phyloP scores from a whole-genome alignment of 2,329 filamentous ascomycete species.

The Daldinia sp. region DNA sequence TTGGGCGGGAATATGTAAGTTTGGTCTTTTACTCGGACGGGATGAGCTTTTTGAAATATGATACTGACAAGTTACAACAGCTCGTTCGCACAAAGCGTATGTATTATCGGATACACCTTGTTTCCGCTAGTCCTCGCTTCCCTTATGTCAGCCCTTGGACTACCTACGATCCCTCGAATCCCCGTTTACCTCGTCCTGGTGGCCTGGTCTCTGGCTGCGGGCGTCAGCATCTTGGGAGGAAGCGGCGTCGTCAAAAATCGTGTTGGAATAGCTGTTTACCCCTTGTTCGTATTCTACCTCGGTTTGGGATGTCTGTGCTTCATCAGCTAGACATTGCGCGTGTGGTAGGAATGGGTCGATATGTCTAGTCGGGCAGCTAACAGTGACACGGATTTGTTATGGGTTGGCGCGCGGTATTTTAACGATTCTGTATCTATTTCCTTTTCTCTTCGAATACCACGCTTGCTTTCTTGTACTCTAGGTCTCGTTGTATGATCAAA shows the following conservation, averaged over 20 bases:
- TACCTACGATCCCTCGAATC: constrained; percentile 83
- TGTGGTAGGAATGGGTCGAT: background rate
- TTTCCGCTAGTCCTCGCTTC: constrained; percentile 96
- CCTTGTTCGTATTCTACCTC: constrained; percentile 93
- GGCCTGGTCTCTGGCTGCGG: constrained; percentile 91
- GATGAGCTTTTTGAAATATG: background rate
- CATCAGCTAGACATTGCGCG: constrained; percentile 73
- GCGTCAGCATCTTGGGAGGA: constrained; percentile 93
- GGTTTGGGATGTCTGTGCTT: constrained; percentile 95
- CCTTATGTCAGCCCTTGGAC: constrained; percentile 81
- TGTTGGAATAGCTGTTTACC: constrained; percentile 92
- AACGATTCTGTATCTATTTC: background rate
- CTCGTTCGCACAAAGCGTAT: constrained; percentile 96
- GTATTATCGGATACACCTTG: constrained; percentile 97
- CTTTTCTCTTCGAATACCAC: background rate
- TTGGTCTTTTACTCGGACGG: constrained; percentile 8
- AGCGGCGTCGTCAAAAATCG: constrained; percentile 96
- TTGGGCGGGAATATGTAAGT: constrained; percentile 96
- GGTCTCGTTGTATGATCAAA: constrained; percentile 23
- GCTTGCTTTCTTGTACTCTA: constrained; percentile 27
- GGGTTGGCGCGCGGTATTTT: constrained; percentile 14
- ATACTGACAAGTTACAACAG: constrained; percentile 57
- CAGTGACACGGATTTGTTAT: constrained; percentile 22
- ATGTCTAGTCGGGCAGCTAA: background rate
- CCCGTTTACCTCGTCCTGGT: constrained; percentile 90